These are phyloP conservation scores for Trichophyton benhamiae DNA, from an alignment of 2,329 filamentous ascomycete genomes.

Conservation along the genomic window DNA sequence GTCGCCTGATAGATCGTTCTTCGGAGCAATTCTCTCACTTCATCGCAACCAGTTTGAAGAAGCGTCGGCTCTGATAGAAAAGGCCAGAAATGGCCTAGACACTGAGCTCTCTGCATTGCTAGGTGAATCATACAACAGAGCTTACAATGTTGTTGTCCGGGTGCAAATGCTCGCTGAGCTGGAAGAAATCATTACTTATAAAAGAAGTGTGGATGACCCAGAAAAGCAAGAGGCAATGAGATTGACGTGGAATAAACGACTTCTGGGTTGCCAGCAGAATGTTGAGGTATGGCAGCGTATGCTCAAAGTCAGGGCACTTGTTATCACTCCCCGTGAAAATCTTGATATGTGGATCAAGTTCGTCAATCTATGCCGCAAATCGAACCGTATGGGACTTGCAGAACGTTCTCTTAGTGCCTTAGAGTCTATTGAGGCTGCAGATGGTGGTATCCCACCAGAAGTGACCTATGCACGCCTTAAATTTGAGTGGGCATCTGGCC, in stretches of 20 bases:
- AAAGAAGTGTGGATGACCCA: constrained; percentile 66
- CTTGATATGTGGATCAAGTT: constrained; percentile 99
- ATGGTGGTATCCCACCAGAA: constrained; percentile 48
- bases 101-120: constrained; percentile 90
- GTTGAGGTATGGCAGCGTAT: constrained; percentile 98
- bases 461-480: constrained; percentile 96
- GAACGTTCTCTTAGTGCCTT: constrained; percentile 89
- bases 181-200: constrained; percentile 96
- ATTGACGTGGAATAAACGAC: constrained; percentile 84
- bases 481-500: constrained; percentile 81
- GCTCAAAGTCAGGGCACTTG: constrained; percentile 84
- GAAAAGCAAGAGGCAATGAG: constrained; percentile 86
- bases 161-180: constrained; percentile 98
- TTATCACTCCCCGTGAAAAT: constrained; percentile 83
- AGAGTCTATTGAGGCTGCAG: constrained; percentile 50
- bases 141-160: constrained; percentile 93
- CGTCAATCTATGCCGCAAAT: constrained; percentile 94
- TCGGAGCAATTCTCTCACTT: constrained; percentile 86
- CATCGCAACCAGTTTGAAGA: constrained; percentile 94
- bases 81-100: constrained; percentile 84
- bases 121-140: constrained; percentile 96
- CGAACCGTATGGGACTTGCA: constrained; percentile 81
- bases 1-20: constrained; percentile 92
- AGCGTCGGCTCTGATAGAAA: constrained; percentile 76
- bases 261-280: constrained; percentile 91